Evolutionary conservation across 1,139 yeast species (phyloP).

Genomic region (Kluyveromyces sp.): DNA sequence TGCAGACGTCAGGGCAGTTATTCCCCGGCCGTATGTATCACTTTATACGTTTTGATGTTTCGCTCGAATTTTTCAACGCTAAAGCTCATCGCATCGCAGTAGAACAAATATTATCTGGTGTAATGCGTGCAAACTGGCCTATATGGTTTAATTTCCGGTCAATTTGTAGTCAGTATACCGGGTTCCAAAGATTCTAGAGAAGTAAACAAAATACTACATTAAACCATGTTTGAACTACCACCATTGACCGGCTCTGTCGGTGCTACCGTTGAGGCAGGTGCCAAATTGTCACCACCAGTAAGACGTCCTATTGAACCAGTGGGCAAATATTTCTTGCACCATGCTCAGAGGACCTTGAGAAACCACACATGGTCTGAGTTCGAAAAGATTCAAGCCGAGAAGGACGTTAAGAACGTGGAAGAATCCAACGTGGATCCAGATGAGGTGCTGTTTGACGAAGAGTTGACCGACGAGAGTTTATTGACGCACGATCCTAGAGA

Average conservation of each 20-base stretch:
- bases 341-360: constrained; percentile 90
- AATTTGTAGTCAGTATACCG: no score
- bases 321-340: constrained; percentile 92
- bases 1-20: no score
- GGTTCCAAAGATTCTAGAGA: no score
- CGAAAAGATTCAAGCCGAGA: constrained; percentile 89
- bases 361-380: constrained; percentile 99
- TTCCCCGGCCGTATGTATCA: background rate
- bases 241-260: constrained; percentile 37
- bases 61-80: background rate
- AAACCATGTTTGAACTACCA: constrained; percentile 32
- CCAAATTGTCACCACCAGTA: constrained; percentile 55
- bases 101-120: background rate
- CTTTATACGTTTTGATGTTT: background rate
- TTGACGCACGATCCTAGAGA: constrained; percentile 91
- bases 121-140: no score
- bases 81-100: background rate
- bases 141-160: no score
- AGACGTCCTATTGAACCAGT: constrained; percentile 94
- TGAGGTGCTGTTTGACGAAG: constrained; percentile 72
- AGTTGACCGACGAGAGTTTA: constrained; percentile 59
- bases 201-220: no score
- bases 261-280: constrained; percentile 45
- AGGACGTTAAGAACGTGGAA: constrained; percentile 70
- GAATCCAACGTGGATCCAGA: constrained; percentile 61